A percentile compares a stretch with the other conserved stretches of the same genome.
phyloP scores from a whole-genome alignment of 768 basidiomycete genomes.

The Calvatia gigantea region DNA sequence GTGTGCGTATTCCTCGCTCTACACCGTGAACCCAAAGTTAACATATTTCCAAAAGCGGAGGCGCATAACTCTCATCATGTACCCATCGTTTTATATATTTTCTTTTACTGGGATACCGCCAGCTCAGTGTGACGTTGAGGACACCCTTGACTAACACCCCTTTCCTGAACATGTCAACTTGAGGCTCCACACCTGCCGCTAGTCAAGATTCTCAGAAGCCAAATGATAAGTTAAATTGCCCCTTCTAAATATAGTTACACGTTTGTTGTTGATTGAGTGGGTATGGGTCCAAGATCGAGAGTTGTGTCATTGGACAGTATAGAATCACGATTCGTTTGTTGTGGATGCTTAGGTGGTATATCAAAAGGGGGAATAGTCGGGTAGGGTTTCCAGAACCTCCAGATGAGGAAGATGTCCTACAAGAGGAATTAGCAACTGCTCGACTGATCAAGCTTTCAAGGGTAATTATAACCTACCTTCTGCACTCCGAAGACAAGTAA shows the following conservation, averaged over 20 bases:
- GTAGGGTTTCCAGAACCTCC: slow-evolving; percentile 27
- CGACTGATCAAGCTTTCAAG: neutral
- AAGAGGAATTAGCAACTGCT: slow-evolving; percentile 4
- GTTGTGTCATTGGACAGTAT: neutral
- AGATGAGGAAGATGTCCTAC: slow-evolving; percentile 38
- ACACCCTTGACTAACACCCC: no score
- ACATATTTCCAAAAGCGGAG: slow-evolving; percentile 54
- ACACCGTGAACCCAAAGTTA: slow-evolving; percentile 13
- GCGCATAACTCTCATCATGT: slow-evolving; percentile 48
- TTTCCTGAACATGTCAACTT: no score
- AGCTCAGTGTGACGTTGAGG: no score
- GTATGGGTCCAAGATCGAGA: neutral
- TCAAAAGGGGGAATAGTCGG: slow-evolving; percentile 8
- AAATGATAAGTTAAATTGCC: neutral
- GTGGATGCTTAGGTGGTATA: slow-evolving; percentile 6
- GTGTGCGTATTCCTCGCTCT: slow-evolving; percentile 63
- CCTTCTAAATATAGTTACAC: slow-evolving; percentile 8
- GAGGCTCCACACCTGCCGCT: neutral
- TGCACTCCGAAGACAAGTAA: slow-evolving; percentile 48
- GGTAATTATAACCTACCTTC: slow-evolving; percentile 29
- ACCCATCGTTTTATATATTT: slow-evolving; percentile 17
- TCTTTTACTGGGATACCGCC: neutral
- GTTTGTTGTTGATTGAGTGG: neutral
- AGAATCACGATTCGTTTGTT: neutral
- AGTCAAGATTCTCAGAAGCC: neutral